These are phyloP conservation scores for Syncephalis fuscata DNA, from an alignment of 371 early-diverging fungal species.

Conservation along the genomic window DNA sequence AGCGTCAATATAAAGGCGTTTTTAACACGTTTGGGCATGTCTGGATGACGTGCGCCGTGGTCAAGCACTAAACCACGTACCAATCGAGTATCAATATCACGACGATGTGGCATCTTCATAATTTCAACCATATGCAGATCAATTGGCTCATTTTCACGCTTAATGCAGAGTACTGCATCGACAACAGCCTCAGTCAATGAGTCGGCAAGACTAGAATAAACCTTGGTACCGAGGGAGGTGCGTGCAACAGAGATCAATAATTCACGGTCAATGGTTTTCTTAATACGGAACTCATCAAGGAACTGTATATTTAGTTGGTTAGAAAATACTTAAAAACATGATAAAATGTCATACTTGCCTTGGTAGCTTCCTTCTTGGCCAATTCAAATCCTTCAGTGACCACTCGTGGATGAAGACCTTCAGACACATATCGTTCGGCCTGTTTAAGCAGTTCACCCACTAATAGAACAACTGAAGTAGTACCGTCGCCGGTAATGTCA, in stretches of 20 bases:
- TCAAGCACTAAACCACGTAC: slow-evolving; percentile 98
- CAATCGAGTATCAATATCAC: slow-evolving; percentile 85
- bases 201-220: slow-evolving; percentile 79
- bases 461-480: slow-evolving; percentile 91
- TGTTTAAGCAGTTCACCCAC: slow-evolving; percentile 96
- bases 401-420: slow-evolving; percentile 94
- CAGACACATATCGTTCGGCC: slow-evolving; percentile 87
- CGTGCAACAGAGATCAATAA: slow-evolving; percentile 83
- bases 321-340: background rate
- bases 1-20: slow-evolving; percentile 90
- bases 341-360: slow-evolving; percentile 20
- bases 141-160: slow-evolving; percentile 61
- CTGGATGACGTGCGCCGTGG: slow-evolving; percentile 99
- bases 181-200: slow-evolving; percentile 90
- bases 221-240: slow-evolving; percentile 92
- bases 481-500: slow-evolving; percentile 98
- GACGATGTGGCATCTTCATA: slow-evolving; percentile 99
- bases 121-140: slow-evolving; percentile 99
- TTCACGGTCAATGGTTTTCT: slow-evolving; percentile 74
- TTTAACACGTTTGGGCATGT: slow-evolving; percentile 96
- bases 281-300: slow-evolving; percentile 68
- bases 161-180: slow-evolving; percentile 86
- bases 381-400: slow-evolving; percentile 94
- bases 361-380: slow-evolving; percentile 86
- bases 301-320: slow-evolving; percentile 32